These are phyloP conservation scores for Myxozyma sirexii DNA, from an alignment of 805 yeast genomes.

Conservation along the genomic window DNA sequence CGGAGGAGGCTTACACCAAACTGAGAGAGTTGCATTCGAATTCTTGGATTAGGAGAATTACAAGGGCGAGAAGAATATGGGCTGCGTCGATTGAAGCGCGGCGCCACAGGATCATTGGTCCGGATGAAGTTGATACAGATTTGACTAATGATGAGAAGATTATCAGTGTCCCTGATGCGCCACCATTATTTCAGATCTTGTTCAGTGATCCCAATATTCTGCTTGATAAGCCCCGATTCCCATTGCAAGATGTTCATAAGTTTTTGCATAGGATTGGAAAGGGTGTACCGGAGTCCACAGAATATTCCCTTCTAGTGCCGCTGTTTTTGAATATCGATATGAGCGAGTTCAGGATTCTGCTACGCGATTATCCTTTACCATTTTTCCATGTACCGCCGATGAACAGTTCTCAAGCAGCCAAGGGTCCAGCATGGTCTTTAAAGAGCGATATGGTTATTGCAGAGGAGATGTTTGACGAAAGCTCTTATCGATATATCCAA, in stretches of 20 bases:
- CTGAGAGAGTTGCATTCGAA: conserved; percentile 54
- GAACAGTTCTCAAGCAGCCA: conserved; percentile 43
- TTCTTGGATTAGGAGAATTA: conserved; percentile 74
- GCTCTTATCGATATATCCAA: conserved; percentile 59
- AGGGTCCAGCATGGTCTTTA: conserved; percentile 43
- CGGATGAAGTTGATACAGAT: conserved; percentile 40
- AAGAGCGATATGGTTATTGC: conserved; percentile 69
- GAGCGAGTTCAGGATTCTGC: conserved; percentile 65
- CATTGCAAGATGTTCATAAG: conserved; percentile 55
- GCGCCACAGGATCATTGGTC: conserved; percentile 46
- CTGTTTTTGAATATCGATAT: conserved; percentile 57
- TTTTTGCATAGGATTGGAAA: conserved; percentile 76
- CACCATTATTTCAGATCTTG: conserved; percentile 57
- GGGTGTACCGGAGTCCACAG: conserved; percentile 73
- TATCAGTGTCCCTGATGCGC: conserved; percentile 51
- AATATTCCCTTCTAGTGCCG: conserved; percentile 72
- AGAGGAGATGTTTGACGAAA: conserved; percentile 60
- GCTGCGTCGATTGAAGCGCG: conserved; percentile 43
- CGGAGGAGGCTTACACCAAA: conserved; percentile 43
- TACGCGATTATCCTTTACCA: conserved; percentile 88
- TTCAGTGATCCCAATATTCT: conserved; percentile 54
- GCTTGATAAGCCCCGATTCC: conserved; percentile 55
- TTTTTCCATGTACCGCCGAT: conserved; percentile 68
- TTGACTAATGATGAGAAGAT: conserved; percentile 52
- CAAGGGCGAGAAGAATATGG: conserved; percentile 41